Percentiles rank a stretch among this genome's conserved stretches.
Evolutionary conservation across 2,329 filamentous ascomycete species (phyloP).

Genomic region (Aspergillus sp.): DNA sequence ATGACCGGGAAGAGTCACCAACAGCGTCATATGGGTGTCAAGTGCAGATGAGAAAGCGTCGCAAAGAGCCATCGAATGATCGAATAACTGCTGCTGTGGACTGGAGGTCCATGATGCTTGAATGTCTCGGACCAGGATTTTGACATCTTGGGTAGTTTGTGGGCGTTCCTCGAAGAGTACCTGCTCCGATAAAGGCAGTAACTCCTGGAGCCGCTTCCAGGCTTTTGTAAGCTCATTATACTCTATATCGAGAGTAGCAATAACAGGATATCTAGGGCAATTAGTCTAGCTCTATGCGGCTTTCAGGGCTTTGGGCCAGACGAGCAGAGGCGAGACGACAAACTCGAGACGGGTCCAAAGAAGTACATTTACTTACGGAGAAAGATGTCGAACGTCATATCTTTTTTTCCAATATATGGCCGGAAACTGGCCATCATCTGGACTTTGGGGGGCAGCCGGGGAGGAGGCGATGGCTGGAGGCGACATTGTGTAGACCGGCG

Average conservation of each 20-base stretch:
- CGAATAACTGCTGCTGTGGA: constrained; percentile 26
- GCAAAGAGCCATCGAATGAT: constrained; percentile 25
- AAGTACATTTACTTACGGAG: constrained; percentile 23
- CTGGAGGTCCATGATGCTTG: constrained; percentile 30
- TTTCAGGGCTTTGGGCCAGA: background rate
- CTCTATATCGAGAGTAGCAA: constrained; percentile 38
- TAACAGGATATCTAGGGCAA: constrained; percentile 25
- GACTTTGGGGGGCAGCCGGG: constrained; percentile 11
- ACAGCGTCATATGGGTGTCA: constrained; percentile 26
- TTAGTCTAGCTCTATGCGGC: background rate
- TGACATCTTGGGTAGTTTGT: constrained; percentile 30
- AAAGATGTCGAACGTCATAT: constrained; percentile 30
- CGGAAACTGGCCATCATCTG: constrained; percentile 11
- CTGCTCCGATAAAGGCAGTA: constrained; percentile 27
- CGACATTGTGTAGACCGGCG: constrained; percentile 17
- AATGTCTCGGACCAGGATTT: constrained; percentile 25
- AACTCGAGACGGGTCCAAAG: background rate
- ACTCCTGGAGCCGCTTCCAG: constrained; percentile 36
- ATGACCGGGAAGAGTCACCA: constrained; percentile 28
- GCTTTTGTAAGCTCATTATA: constrained; percentile 37
- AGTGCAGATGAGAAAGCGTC: constrained; percentile 31
- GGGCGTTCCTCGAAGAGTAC: constrained; percentile 29
- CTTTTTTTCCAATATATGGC: constrained; percentile 25
- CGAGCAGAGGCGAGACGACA: background rate
- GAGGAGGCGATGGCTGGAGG: constrained; percentile 9